Conservation (phyloP, 1,139 yeast species). For the Geotrichum carabidarum region DNA sequence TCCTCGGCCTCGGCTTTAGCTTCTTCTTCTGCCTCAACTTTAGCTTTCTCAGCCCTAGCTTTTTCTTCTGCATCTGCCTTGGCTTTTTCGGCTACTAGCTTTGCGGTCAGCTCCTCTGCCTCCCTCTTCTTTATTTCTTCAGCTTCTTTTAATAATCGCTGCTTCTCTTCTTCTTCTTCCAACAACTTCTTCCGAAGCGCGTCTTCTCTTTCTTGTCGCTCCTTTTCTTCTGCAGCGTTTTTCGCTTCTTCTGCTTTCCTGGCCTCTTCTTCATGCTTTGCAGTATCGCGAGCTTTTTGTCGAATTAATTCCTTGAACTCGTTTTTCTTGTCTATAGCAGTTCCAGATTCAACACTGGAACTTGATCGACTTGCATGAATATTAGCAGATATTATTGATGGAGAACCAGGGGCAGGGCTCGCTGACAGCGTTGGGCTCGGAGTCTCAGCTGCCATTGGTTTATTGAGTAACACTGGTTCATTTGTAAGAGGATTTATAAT, state of each 20-base stretch:
- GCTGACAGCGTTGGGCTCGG: not conserved
- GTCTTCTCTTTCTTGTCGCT: slow-evolving; percentile 21
- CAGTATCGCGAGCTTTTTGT: slow-evolving; percentile 23
- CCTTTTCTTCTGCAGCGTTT: slow-evolving; percentile 24
- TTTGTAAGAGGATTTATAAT: slow-evolving; percentile 20
- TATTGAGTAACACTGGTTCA: slow-evolving; percentile 17
- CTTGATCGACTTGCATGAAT: slow-evolving; percentile 22
- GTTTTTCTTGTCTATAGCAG: slow-evolving; percentile 21
- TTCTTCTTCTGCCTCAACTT: slow-evolving; percentile 10
- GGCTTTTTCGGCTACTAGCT: slow-evolving; percentile 14
- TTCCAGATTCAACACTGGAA: slow-evolving; percentile 21
- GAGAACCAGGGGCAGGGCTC: slow-evolving; percentile 20
- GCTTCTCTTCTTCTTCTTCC: not conserved
- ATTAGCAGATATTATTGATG: slow-evolving; percentile 15
- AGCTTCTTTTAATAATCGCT: not conserved
- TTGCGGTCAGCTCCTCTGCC: slow-evolving; percentile 17
- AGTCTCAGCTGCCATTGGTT: not conserved
- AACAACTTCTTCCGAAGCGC: slow-evolving; percentile 12
- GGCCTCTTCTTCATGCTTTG: slow-evolving; percentile 24
- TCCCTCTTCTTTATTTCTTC: not conserved
- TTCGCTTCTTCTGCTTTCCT: slow-evolving; percentile 21
- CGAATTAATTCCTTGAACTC: slow-evolving; percentile 29
- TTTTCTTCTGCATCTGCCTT: slow-evolving; percentile 17
- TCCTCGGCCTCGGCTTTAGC: slow-evolving; percentile 2
- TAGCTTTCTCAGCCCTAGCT: not conserved